These are phyloP conservation scores for Cryptococcus amylolentus DNA, from an alignment of 1,284 basidiomycete species.

Conservation along the genomic window DNA sequence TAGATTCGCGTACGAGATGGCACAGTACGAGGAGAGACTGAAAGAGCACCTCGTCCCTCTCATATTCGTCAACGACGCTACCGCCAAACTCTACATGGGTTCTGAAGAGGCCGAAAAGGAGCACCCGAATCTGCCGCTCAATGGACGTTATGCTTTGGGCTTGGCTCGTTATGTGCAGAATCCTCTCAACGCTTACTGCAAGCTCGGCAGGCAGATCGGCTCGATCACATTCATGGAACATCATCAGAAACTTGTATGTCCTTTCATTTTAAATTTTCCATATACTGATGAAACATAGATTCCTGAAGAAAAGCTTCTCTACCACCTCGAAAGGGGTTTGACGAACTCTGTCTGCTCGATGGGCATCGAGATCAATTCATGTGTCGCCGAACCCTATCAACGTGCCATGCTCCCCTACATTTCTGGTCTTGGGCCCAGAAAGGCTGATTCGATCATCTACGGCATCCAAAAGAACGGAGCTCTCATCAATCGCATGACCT, in stretches of 20 bases:
- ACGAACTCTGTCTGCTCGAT: conserved; percentile 87
- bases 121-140: conserved; percentile 72
- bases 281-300: conserved; percentile 9
- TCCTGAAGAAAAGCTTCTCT: conserved; percentile 71
- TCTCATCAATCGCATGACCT: conserved; percentile 78
- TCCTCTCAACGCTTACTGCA: conserved; percentile 89
- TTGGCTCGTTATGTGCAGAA: conserved; percentile 90
- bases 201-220: conserved; percentile 74
- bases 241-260: conserved; percentile 75
- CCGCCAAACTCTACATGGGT: conserved; percentile 90
- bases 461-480: conserved; percentile 75
- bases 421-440: conserved; percentile 90
- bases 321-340: conserved; percentile 77
- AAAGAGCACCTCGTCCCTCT: conserved; percentile 59
- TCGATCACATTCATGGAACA: conserved; percentile 78
- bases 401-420: conserved; percentile 84
- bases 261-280: neutral
- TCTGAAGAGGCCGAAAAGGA: conserved; percentile 82
- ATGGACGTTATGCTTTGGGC: conserved; percentile 91
- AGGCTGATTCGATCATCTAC: conserved; percentile 80
- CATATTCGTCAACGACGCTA: conserved; percentile 83
- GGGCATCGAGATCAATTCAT: conserved; percentile 93
- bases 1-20: conserved; percentile 23
- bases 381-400: conserved; percentile 81
- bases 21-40: conserved; percentile 31